Conservation (phyloP, 805 yeast genomes). For the Suhomyces pyralidae region DNA sequence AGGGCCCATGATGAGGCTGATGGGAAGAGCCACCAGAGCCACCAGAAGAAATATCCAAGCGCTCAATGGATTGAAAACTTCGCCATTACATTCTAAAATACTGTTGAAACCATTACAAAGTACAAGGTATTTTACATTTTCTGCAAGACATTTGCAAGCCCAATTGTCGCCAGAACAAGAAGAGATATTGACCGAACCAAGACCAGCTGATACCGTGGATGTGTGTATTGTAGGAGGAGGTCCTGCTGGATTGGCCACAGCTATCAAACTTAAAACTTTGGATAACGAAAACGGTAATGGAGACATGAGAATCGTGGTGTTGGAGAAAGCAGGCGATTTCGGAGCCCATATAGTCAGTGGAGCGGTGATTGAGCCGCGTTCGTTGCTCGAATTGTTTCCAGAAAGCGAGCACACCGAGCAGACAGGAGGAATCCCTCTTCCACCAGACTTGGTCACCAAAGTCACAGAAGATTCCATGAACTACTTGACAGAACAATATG, state of each 20-base stretch:
- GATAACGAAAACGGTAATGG: conserved; percentile 65
- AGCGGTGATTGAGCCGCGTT: conserved; percentile 89
- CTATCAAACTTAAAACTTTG: conserved; percentile 82
- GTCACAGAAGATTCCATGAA: conserved; percentile 77
- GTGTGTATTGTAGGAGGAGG: conserved; percentile 98
- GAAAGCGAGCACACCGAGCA: conserved; percentile 53
- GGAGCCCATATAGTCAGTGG: conserved; percentile 93
- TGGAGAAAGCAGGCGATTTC: conserved; percentile 91
- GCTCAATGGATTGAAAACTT: not conserved
- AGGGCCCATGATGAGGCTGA: not conserved
- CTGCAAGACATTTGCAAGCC: not conserved
- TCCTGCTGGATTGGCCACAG: conserved; percentile 95
- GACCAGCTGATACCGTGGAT: conserved; percentile 86
- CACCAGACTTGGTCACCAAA: conserved; percentile 68
- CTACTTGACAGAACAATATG: conserved; percentile 55
- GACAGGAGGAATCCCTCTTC: conserved; percentile 63
- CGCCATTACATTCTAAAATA: not conserved
- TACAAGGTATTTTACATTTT: not conserved
- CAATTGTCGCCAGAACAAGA: not conserved
- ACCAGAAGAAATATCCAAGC: not conserved
- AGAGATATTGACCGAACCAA: conserved; percentile 41
- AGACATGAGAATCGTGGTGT: conserved; percentile 76
- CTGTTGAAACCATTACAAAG: not conserved
- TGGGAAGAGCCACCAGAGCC: not conserved
- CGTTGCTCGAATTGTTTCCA: conserved; percentile 80